Evolutionary conservation across 495 filamentous ascomycete genomes (phyloP).

Genomic region (Penicillium alfredii): DNA sequence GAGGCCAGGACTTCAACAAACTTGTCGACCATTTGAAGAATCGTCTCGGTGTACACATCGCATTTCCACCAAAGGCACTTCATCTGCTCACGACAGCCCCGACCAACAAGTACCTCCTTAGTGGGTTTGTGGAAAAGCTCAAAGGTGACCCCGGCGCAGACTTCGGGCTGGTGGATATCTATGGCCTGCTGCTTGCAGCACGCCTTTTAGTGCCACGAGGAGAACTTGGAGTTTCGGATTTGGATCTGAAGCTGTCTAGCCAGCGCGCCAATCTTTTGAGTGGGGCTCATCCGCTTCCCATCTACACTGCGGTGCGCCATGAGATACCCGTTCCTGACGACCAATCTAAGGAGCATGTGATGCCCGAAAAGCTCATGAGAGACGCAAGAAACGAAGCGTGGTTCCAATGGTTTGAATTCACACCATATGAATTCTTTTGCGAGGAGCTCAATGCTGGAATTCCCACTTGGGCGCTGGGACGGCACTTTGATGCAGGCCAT

Average conservation of each 20-base stretch:
- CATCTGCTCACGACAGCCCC: conserved; percentile 70
- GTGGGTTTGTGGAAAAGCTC: conserved; percentile 82
- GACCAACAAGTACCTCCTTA: conserved; percentile 86
- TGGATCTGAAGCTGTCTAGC: conserved; percentile 82
- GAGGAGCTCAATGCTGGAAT: conserved; percentile 89
- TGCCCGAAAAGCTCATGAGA: conserved; percentile 48
- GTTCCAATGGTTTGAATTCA: conserved; percentile 99
- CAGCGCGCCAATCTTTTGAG: conserved; percentile 65
- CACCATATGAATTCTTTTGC: conserved; percentile 93
- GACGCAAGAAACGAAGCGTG: conserved; percentile 70
- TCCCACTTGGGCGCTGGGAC: conserved; percentile 86
- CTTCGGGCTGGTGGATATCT: conserved; percentile 88
- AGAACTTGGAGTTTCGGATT: conserved; percentile 65
- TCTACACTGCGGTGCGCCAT: conserved; percentile 91
- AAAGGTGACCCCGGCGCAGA: conserved; percentile 73
- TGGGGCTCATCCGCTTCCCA: conserved; percentile 80
- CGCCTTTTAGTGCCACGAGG: conserved; percentile 79
- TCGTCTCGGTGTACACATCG: conserved; percentile 79
- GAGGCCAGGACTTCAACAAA: conserved; percentile 52
- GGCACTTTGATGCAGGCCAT: conserved; percentile 67
- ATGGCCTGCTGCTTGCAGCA: conserved; percentile 78
- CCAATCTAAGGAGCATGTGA: conserved; percentile 19
- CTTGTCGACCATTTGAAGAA: conserved; percentile 81
- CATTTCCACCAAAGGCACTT: conserved; percentile 80
- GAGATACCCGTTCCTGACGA: conserved; percentile 68